Percentiles rank a stretch among this genome's conserved stretches.
These are phyloP conservation scores for Tillandsia leiboldiana DNA, from an alignment of 176 grass and related monocot species.

Conservation along the genomic window DNA sequence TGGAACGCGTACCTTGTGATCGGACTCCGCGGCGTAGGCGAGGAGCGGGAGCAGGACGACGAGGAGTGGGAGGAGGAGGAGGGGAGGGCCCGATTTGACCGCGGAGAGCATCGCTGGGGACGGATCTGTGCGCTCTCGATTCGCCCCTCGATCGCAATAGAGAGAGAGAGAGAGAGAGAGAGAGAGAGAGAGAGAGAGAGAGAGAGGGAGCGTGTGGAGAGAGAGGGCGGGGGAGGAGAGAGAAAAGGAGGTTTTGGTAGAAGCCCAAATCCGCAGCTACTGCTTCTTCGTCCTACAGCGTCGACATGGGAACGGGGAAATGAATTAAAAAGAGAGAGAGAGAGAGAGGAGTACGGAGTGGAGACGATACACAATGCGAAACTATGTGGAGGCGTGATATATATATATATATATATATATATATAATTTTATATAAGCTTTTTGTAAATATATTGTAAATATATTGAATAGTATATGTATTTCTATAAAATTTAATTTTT, in stretches of 20 bases:
- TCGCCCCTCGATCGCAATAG: neutral
- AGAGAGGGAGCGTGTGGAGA: neutral
- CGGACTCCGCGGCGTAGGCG: constrained; percentile 54
- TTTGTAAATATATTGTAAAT: too few species aligned
- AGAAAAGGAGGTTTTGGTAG: constrained; percentile 5
- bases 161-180: neutral
- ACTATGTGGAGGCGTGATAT: too few species aligned
- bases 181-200: too few species aligned
- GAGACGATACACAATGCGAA: too few species aligned
- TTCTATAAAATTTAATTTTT: too few species aligned
- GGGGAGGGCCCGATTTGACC: constrained; percentile 14
- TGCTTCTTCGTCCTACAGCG: neutral
- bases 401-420: too few species aligned
- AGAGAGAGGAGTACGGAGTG: too few species aligned
- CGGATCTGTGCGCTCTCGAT: constrained; percentile 6
- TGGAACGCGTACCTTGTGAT: constrained; percentile 58
- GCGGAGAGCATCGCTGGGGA: constrained; percentile 25
- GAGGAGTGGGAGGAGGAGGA: constrained; percentile 10
- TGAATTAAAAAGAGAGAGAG: too few species aligned
- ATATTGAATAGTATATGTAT: too few species aligned
- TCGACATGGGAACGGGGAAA: too few species aligned
- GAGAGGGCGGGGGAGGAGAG: neutral
- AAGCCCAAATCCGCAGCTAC: too few species aligned
- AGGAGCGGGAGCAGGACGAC: constrained; percentile 20
- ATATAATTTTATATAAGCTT: too few species aligned